Evolutionary conservation across 164 flowering plant genomes (phyloP), one percentile per base, ranked within the genome.

Genomic region (Piper betle): DNA sequence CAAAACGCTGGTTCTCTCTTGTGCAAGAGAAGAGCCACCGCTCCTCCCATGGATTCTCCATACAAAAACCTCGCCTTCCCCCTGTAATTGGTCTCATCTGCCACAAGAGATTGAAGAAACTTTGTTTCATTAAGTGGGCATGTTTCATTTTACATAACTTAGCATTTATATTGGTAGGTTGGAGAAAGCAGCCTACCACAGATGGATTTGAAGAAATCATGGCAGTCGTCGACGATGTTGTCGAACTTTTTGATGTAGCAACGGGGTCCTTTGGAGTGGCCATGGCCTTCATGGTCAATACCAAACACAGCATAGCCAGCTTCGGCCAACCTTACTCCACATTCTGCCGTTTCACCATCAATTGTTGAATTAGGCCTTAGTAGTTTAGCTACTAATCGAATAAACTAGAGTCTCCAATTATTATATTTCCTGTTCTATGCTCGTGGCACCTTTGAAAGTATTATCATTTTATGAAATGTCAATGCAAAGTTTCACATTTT

Each of bases 261-360:
- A 4, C 96, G 89, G 7, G 88, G 71, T 10, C 97, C 97, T 58
- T 50, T 72, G 9, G 97, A 91, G 39, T 79, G 82, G 33, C 96
- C 96, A 62, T 91, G 97, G 3, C 97, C 97, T 71, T 91, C 91
- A 40, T 84, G 88, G 61, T 91, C 97, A 15, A 91, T 81, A 19
- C 97, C 97, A 46, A 84, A 67, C 64, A 86, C 97, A 2, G 80
- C 90, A 60, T 81, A 91, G 5, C 91, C 60, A 4, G 60, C 60
- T 7, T 39, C 60, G 20, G 60, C 39, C 19, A 58, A 19, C 60
- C 46, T 38, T 8, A 40, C 46, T 17, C 60, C 60, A 46, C 58
- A 55, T 15, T 55, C 58, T 55, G 58, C 13, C 57, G 20, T 19
- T 10, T 52, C 4, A 52, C n/a, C 54, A 52, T 13, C 54, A 4